Percentiles rank a stretch among this genome's conserved stretches.
phyloP scores from a whole-genome alignment of 1,284 basidiomycete species.

The Veloboletus limbatus region DNA sequence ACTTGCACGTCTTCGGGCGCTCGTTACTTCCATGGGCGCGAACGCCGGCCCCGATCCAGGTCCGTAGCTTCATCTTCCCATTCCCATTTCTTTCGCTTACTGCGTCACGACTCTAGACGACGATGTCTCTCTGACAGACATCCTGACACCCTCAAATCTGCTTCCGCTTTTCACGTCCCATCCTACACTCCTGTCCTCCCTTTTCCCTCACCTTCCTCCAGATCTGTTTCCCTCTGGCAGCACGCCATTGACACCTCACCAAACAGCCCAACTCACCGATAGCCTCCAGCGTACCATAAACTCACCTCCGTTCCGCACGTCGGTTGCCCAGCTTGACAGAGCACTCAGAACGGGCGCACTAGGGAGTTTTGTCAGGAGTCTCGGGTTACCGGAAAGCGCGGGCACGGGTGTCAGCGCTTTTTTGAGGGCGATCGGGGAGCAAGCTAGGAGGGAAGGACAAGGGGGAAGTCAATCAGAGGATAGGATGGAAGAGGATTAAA shows the following conservation, averaged over 20 bases:
- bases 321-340: conserved; percentile 70
- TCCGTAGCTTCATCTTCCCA: conserved; percentile 22
- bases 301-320: conserved; percentile 57
- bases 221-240: conserved; percentile 20
- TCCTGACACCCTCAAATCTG: conserved; percentile 70
- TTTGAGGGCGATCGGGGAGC: conserved; percentile 69
- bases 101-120: conserved; percentile 17
- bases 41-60: conserved; percentile 18
- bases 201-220: conserved; percentile 73
- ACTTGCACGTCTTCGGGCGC: conserved; percentile 47
- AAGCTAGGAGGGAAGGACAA: conserved; percentile 54
- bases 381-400: conserved; percentile 77
- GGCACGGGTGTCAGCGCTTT: conserved; percentile 71
- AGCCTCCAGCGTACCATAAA: conserved; percentile 54
- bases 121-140: conserved; percentile 66
- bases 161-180: conserved; percentile 64
- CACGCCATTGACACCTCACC: conserved; percentile 22
- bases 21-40: conserved; percentile 40
- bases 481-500: conserved; percentile 32
- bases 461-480: conserved; percentile 26
- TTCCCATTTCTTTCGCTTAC: neutral
- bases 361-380: conserved; percentile 63
- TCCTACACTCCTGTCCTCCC: conserved; percentile 59
- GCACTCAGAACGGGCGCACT: conserved; percentile 73
- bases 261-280: conserved; percentile 46